These are phyloP conservation scores for Bruguiera sexangula DNA, from an alignment of 345 rosid genomes.

Conservation along the genomic window DNA sequence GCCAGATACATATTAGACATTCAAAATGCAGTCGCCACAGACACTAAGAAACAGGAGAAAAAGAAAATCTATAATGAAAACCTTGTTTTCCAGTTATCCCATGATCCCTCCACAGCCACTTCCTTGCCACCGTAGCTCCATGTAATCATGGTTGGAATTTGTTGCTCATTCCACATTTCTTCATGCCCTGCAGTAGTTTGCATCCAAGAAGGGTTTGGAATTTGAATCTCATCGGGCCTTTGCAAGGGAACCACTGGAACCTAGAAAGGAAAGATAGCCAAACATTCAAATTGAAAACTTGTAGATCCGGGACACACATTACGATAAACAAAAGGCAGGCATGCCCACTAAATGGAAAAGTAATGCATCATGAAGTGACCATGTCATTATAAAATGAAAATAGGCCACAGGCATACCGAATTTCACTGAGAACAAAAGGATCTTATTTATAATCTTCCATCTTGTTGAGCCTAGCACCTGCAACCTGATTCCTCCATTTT, in stretches of 20 bases:
- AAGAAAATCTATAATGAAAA: slow-evolving; percentile 16
- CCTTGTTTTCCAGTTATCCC: slow-evolving; percentile 94
- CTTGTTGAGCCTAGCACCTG: not conserved
- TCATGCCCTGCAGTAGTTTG: slow-evolving; percentile 49
- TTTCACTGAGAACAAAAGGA: not conserved
- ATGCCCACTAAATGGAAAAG: not conserved
- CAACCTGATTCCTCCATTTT: not conserved
- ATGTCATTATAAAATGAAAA: not conserved
- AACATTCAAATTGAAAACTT: not conserved
- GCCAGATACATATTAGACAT: slow-evolving; percentile 2
- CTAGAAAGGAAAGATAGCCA: slow-evolving; percentile 29
- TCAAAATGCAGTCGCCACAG: not conserved
- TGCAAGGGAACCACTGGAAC: slow-evolving; percentile 83
- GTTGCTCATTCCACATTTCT: slow-evolving; percentile 59
- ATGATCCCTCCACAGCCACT: slow-evolving; percentile 89
- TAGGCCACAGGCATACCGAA: not conserved
- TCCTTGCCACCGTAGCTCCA: slow-evolving; percentile 87
- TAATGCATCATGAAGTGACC: not conserved
- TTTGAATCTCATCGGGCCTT: slow-evolving; percentile 79
- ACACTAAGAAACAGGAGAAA: slow-evolving; percentile 1
- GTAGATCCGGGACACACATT: not conserved
- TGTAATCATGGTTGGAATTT: slow-evolving; percentile 89
- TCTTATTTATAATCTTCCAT: not conserved
- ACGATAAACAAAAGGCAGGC: not conserved
- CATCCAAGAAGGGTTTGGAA: slow-evolving; percentile 59